Percentiles rank a stretch among this genome's conserved stretches.
Evolutionary conservation across 1,284 basidiomycete genomes (phyloP).

Genomic region (Athelia psychrophila): DNA sequence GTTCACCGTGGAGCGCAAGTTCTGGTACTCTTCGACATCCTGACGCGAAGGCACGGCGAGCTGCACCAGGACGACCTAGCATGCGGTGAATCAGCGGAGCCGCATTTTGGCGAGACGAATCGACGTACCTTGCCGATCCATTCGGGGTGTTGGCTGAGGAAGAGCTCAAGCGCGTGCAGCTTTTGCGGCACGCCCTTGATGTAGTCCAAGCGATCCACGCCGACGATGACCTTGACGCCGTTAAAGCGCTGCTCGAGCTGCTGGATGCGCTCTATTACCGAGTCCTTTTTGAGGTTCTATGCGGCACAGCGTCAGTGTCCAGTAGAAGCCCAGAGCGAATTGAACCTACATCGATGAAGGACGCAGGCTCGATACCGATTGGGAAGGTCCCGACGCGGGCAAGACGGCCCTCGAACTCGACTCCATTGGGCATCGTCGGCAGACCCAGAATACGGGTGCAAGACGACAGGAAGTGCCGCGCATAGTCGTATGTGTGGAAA

Average conservation of each 20-base stretch:
- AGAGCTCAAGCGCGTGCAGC: slow-evolving; percentile 93
- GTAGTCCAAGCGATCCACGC: slow-evolving; percentile 97
- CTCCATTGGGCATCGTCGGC: slow-evolving; percentile 98
- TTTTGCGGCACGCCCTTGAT: slow-evolving; percentile 99
- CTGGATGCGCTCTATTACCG: slow-evolving; percentile 77
- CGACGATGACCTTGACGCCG: slow-evolving; percentile 97
- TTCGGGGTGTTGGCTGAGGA: slow-evolving; percentile 96
- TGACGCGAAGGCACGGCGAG: slow-evolving; percentile 96
- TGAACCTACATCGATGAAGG: slow-evolving; percentile 75
- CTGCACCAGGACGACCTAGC: slow-evolving; percentile 91
- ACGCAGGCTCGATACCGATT: slow-evolving; percentile 94
- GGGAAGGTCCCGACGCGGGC: slow-evolving; percentile 98
- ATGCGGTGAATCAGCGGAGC: slow-evolving; percentile 1
- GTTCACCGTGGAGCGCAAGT: slow-evolving; percentile 93
- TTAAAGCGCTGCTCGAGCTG: slow-evolving; percentile 88
- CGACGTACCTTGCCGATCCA: slow-evolving; percentile 90
- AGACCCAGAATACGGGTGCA: slow-evolving; percentile 95
- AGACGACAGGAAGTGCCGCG: slow-evolving; percentile 97
- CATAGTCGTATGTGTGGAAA: slow-evolving; percentile 99
- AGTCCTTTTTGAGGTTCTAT: slow-evolving; percentile 75
- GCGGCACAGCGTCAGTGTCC: slow-evolving; percentile 6
- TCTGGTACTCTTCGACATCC: slow-evolving; percentile 99
- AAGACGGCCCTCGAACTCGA: slow-evolving; percentile 93
- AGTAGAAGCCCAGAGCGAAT: slow-evolving; percentile 1
- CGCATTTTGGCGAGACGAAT: neutral